Conservation (phyloP, 140 eudicot species). For the Erigeron philadelphicus region DNA sequence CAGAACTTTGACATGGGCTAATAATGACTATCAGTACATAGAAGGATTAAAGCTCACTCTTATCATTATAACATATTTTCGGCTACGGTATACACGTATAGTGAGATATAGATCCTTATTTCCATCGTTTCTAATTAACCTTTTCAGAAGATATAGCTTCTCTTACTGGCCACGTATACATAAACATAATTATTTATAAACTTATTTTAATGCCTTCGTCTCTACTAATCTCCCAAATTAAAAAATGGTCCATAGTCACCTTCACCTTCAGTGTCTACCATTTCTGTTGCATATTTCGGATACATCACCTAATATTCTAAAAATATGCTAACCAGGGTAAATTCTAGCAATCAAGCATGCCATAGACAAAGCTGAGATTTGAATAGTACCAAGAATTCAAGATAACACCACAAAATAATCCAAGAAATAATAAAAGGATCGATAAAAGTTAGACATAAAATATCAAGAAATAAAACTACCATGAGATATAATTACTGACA, state of each 20-base stretch:
- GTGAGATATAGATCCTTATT: conserved; percentile 3
- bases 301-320: background rate
- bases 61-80: conserved; percentile 12
- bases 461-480: background rate
- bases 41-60: conserved; percentile 8
- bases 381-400: background rate
- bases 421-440: background rate
- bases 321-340: background rate
- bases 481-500: conserved; percentile 8
- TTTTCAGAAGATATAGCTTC: conserved; percentile 10
- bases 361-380: conserved; percentile 6
- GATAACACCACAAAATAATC: background rate
- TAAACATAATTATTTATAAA: background rate
- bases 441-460: background rate
- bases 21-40: conserved; percentile 11
- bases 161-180: background rate
- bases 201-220: conserved; percentile 2
- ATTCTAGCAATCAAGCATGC: conserved; percentile 1
- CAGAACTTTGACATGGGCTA: background rate
- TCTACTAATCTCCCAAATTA: conserved; percentile 13
- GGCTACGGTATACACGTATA: conserved; percentile 1
- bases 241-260: background rate
- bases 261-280: conserved; percentile 1
- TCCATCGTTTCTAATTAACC: conserved; percentile 10
- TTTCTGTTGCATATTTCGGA: background rate